Evolutionary conservation across 1,139 yeast species (phyloP), one percentile per base, ranked within the genome.

Genomic region (Zygosaccharomyces pseudobailii): DNA sequence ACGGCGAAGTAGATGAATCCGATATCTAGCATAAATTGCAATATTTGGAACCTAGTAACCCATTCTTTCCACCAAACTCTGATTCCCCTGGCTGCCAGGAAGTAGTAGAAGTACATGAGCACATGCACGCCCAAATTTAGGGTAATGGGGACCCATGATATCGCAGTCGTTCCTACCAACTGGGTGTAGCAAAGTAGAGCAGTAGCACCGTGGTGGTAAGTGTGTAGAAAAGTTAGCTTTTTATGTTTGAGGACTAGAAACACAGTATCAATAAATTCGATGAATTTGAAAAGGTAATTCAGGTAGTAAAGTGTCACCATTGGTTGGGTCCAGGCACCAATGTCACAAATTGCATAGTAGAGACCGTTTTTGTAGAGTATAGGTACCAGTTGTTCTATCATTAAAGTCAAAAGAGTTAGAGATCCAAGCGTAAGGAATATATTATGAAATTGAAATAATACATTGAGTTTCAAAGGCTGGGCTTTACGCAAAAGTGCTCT

Each of bases 41-140:
- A 71, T 65, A 85, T 85, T 70, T 85, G 94, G 72, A 83, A 81
- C 59, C 87, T 75, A 42, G 94, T 85, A 55, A 85, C 89, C 92
- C 90, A 85, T 71, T 84, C 87, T 69, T 85, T 85, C 94, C 94
- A 85, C 90, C 90, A 84, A 42, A 85, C 92, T 67, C 83, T 77
- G 58, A 85, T 83, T 52, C 90, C 90, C 68, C 88, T 75, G 28
- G 92, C 85, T 35, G 89, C 82, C 55, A 85, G 73, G 72, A 84
- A 84, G 70, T 85, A 85, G 72, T 85, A 85, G 79, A 84, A 85
- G 72, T 85, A 85, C 94, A 85, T 85, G 34, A 85, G 78, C 28
- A 84, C 89, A 62, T 85, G 92, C 36, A 85, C 92, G 42, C 81
- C 82, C 65, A 85, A 74, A 70, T 85, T 85, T 62, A 85, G 71